Evolutionary conservation across 2,329 filamentous ascomycete species (phyloP).

Genomic region (Conoideocrella luteorostrata): DNA sequence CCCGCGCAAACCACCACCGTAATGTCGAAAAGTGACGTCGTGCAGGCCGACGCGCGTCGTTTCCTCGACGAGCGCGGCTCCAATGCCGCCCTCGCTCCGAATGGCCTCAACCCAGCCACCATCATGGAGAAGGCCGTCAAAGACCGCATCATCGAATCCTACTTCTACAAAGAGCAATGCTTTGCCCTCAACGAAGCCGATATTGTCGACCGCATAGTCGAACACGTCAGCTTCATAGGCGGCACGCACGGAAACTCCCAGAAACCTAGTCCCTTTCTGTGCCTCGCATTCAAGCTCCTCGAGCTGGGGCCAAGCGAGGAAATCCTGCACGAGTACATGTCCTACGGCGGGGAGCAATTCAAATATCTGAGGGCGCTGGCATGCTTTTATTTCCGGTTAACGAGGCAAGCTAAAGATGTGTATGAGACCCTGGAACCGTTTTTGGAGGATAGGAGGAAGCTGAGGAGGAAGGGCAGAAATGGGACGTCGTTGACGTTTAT

Average conservation of each 20-base stretch:
- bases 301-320: slow-evolving; percentile 77
- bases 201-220: slow-evolving; percentile 82
- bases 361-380: slow-evolving; percentile 87
- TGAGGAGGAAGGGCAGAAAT: slow-evolving; percentile 68
- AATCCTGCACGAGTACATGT: slow-evolving; percentile 73
- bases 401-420: slow-evolving; percentile 74
- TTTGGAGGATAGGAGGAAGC: slow-evolving; percentile 74
- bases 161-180: slow-evolving; percentile 99
- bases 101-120: slow-evolving; percentile 88
- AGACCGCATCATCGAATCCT: slow-evolving; percentile 89
- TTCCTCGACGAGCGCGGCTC: slow-evolving; percentile 91
- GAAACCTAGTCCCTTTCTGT: slow-evolving; percentile 87
- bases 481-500: slow-evolving; percentile 73
- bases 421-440: slow-evolving; percentile 76
- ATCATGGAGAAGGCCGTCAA: slow-evolving; percentile 93
- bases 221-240: slow-evolving; percentile 74
- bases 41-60: slow-evolving; percentile 69
- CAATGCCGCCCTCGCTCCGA: slow-evolving; percentile 65
- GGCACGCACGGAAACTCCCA: slow-evolving; percentile 81
- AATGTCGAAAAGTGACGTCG: slow-evolving; percentile 44
- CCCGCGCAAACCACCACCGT: slow-evolving; percentile 10
- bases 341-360: slow-evolving; percentile 67
- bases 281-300: slow-evolving; percentile 88
- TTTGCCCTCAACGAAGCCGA: slow-evolving; percentile 84
- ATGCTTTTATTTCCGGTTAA: slow-evolving; percentile 87